A percentile compares a stretch with the other conserved stretches of the same genome.
Conservation (phyloP, 495 filamentous ascomycete genomes). For the Parmelia sp. region DNA sequence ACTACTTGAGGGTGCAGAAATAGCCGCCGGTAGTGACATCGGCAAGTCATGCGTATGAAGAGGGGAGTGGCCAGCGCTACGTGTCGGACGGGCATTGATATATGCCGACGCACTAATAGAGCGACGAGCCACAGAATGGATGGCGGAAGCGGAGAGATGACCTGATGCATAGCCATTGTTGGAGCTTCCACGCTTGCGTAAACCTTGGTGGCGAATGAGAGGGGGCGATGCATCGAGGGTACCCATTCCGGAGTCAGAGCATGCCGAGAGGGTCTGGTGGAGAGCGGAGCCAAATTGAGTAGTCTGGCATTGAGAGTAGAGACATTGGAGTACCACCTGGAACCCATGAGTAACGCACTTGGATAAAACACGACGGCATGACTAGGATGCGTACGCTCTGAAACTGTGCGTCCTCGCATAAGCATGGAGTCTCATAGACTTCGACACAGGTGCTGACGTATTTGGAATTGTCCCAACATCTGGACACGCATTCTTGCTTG, state of each 20-base stretch:
- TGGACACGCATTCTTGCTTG: constrained; percentile 22
- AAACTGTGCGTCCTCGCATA: constrained; percentile 32
- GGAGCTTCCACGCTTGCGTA: constrained; percentile 23
- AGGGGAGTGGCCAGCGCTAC: constrained; percentile 12
- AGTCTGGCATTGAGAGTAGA: constrained; percentile 39
- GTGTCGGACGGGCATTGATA: constrained; percentile 22
- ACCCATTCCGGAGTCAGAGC: constrained; percentile 20
- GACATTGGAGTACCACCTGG: constrained; percentile 36
- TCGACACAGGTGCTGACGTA: constrained; percentile 30
- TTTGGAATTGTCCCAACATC: constrained; percentile 40
- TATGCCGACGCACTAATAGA: constrained; percentile 18
- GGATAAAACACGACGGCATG: constrained; percentile 10
- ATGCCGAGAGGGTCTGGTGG: constrained; percentile 31
- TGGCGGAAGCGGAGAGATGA: constrained; percentile 15
- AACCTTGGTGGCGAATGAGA: constrained; percentile 26
- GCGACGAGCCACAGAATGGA: constrained; percentile 22
- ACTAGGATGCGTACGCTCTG: constrained; percentile 29
- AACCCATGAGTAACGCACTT: constrained; percentile 12
- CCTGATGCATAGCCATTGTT: constrained; percentile 14
- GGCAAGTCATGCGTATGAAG: neutral
- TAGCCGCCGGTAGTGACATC: neutral
- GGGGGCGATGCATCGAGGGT: constrained; percentile 17
- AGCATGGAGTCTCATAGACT: constrained; percentile 27
- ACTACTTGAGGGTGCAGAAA: neutral
- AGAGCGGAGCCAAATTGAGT: constrained; percentile 34